These are phyloP conservation scores for Rostrohypoxylon terebratum DNA, from an alignment of 495 filamentous ascomycete genomes.

Conservation along the genomic window DNA sequence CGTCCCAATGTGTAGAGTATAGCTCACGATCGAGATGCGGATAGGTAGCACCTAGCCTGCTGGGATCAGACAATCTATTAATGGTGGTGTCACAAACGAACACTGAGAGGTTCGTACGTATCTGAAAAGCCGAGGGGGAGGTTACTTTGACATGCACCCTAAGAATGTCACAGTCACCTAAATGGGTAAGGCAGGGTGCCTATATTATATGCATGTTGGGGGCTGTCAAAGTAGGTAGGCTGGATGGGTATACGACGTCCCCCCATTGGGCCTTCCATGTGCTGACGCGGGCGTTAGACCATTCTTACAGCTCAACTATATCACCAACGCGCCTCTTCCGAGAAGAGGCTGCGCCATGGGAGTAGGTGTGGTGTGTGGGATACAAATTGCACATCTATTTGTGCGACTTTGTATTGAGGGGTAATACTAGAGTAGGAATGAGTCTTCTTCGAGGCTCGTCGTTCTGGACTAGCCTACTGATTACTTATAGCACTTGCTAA, in stretches of 20 bases:
- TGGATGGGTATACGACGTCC: constrained; percentile 1
- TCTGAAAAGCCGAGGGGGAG: constrained; percentile 6
- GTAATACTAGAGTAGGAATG: constrained; percentile 12
- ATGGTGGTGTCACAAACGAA: constrained; percentile 15
- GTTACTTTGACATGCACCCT: constrained; percentile 20
- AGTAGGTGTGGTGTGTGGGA: constrained; percentile 1
- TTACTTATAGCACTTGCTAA: constrained; percentile 1
- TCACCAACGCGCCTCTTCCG: constrained; percentile 20
- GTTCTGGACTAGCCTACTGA: constrained; percentile 14
- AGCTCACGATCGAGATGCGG: not conserved
- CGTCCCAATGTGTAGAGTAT: not conserved
- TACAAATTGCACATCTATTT: constrained; percentile 4
- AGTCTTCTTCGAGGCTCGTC: not conserved
- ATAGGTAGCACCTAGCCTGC: not conserved
- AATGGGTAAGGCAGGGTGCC: constrained; percentile 18
- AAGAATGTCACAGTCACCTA: constrained; percentile 6
- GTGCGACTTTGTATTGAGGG: constrained; percentile 35
- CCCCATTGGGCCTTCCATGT: constrained; percentile 27
- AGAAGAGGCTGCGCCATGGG: not conserved
- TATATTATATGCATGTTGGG: constrained; percentile 36
- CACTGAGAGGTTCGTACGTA: constrained; percentile 9
- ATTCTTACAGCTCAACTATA: constrained; percentile 20
- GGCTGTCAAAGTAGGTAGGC: constrained; percentile 27
- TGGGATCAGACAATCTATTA: not conserved
- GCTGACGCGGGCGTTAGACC: constrained; percentile 21